Base-by-base conservation (phyloP, 2,329 filamentous ascomycete species). In the Pestalotiopsis sp. region DNA sequence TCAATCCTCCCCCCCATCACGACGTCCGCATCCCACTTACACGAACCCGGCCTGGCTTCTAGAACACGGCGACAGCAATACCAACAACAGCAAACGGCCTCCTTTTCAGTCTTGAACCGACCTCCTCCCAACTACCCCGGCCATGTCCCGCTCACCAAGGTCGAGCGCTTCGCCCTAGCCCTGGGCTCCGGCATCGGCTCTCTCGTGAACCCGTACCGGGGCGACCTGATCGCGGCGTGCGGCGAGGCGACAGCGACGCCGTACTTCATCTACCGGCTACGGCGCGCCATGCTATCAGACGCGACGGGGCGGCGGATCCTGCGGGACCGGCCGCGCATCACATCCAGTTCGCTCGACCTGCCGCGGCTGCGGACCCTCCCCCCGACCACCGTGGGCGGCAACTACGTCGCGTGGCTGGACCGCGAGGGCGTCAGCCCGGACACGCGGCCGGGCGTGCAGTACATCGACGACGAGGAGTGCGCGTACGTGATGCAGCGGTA, bases 401-500 rank as follows among this genome's bases (percentile, higher is more conserved):
- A 92, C 65, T 99, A 98, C 81, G 93, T 91, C 9, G 87, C 85
- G 66, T 99, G 96, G 95, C 87, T 98, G n/a, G 94, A 98, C 80
- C 89, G 93, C 60, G 96, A 99, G 81, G 93, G 93, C 70, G 95
- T 99, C 14, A 93, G 93, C 9, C 96, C 96, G 1, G 96, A 99
- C 80, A 97, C 95, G 6, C 90, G 96, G 60, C 85, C 91, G 56
- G 79, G 81, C 2, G 96, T 99, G 56, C 90, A 93, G 66, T 98
- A 97, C 83, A 94, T 99, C 71, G 95, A 98, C 80, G 91, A 98
- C 78, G 91, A 92, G 74, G 96, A 99, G 82, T 97, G 95, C 79
- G 96, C 96, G 45, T 99, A 98, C 83, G 96, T 98, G 20, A 97
- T 99, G 93, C 96, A 98, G 84, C 90, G 96, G 66, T 99, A 99